Base-by-base conservation (phyloP, 73 alveolate species). In the Halteria grandinella region DNA sequence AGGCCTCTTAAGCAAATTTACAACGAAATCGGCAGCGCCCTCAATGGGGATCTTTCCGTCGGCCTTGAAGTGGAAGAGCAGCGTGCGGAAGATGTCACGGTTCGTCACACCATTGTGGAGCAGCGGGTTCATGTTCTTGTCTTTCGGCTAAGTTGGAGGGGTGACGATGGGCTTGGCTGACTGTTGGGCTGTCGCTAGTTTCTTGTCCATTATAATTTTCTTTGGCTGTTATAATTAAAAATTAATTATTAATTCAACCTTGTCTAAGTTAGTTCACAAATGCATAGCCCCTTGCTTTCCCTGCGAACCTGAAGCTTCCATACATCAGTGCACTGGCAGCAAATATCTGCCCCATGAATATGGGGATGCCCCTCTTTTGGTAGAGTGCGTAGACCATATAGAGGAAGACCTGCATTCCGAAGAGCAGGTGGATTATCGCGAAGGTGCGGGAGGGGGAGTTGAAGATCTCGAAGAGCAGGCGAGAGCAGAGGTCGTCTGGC, bases 21-120 rank as follows among this genome's bases (percentile, higher is more conserved):
- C 85, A 4, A 82, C 91, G 24, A 82, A 82, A 37, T 32, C 36
- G 37, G 91, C 91, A 21, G 87, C 86, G 11, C 91, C 91, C 3
- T 80, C 91, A n/a, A 80, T 70, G 23, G 91, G 91, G 17, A 80
- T 70, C 20, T 52, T 53, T 52, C 70, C 70, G 47, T 80, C 91
- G 1, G 91, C 70, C 37, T 71, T 69, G 27, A 80, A 80, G 55
- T 80, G 91, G 54, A 80, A 80, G 55, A 80, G 47, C 11, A 80
- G 74, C 0, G 91, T 80, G 37, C 91, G 51, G 49, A 80, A 80
- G 12, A 80, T 80, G 51, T 80, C 91, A 31, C 91, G 45, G 47
- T 80, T 80, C 1, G 91, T 80, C 7, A 70, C 55, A 31, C 79
- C 91, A 49, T 80, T 80, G 24, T 80, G 51, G 12, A 80, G 55